Percentiles rank a stretch among this genome's conserved stretches.
Evolutionary conservation across 2,329 filamentous ascomycete species (phyloP).

Genomic region (Sporothrix pallida): DNA sequence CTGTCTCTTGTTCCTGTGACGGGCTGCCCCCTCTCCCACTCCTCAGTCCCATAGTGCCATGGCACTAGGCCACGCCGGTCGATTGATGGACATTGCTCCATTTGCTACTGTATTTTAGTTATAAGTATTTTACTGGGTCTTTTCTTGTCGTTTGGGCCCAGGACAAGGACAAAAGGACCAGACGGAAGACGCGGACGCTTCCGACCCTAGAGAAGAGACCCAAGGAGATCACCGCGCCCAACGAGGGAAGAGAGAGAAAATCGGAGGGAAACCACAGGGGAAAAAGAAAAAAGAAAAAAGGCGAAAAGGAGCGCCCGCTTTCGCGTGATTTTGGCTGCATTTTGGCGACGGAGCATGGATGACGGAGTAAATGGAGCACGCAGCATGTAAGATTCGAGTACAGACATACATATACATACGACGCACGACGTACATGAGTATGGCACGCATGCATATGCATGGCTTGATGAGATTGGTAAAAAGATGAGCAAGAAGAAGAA

Average conservation of each 20-base stretch:
- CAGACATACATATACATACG: too few relatives aligned
- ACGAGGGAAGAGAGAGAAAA: background rate
- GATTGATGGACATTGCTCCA: background rate
- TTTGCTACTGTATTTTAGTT: background rate
- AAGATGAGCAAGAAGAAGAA: background rate
- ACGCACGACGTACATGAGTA: too few relatives aligned
- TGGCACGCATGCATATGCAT: conserved; percentile 24
- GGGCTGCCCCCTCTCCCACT: background rate
- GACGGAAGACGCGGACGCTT: conserved; percentile 13
- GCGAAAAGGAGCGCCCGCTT: background rate
- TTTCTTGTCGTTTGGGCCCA: background rate
- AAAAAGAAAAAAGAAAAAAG: background rate
- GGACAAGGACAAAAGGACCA: background rate
- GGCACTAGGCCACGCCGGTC: conserved; percentile 1
- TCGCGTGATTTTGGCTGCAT: background rate
- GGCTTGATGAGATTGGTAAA: conserved; percentile 20
- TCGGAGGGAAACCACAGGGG: background rate
- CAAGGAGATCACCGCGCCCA: background rate
- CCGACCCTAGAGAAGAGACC: background rate
- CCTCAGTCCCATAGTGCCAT: background rate
- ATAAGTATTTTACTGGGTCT: background rate
- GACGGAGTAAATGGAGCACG: too few relatives aligned
- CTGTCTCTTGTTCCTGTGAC: background rate
- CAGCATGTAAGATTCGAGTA: too few relatives aligned
- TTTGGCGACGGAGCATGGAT: too few relatives aligned